Evolutionary conservation across 1,284 basidiomycete genomes (phyloP), one percentile per base, ranked within the genome.

Genomic region (Fomitopsis pinicola): DNA sequence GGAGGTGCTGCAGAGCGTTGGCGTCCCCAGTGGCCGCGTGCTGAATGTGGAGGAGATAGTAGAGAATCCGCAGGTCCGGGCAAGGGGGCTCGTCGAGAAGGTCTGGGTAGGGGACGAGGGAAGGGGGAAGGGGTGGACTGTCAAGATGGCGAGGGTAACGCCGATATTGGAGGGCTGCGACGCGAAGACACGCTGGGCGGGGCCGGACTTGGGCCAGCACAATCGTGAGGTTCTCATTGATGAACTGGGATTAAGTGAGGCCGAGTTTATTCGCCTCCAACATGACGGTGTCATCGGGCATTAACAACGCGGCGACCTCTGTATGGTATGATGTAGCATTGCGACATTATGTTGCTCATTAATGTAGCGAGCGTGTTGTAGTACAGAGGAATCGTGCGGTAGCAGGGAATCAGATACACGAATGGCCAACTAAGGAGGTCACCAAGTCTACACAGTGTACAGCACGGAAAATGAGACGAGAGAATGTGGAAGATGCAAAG

Each of bases 141-240:
- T 88, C 59, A 88, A 87, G 73, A 86, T 89, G 82, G 78, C 81
- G 44, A 79, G 79, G 30, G 84, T 86, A 19, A 83, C 84, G 60
- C 87, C 87, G 6, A 71, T 83, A 44, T 68, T 89, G 55, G 81
- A 87, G 59, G 84, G 83, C 15, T 82, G 81, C 50, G 78, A 85
- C 56, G 71, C 79, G 8, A 75, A 76, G 65, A 86, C 86, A 3
- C 79, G 77, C 60, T 89, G 87, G 87, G 87, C 86, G 36, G 87
- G 87, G 1, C 87, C 87, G 4, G 79, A 87, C 63, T 73, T 89
- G 35, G 88, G 87, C 8, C 71, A 78, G 59, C 87, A 89, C 69
- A 89, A 86, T 5, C 77, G 82, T 38, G 81, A 86, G 62, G 81
- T 89, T 28, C 70, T 89, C 57, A 73, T 68, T 58, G 73, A 73